These are phyloP conservation scores for Holtermanniella nyarrowii DNA, from an alignment of 768 basidiomycete genomes.

Conservation along the genomic window DNA sequence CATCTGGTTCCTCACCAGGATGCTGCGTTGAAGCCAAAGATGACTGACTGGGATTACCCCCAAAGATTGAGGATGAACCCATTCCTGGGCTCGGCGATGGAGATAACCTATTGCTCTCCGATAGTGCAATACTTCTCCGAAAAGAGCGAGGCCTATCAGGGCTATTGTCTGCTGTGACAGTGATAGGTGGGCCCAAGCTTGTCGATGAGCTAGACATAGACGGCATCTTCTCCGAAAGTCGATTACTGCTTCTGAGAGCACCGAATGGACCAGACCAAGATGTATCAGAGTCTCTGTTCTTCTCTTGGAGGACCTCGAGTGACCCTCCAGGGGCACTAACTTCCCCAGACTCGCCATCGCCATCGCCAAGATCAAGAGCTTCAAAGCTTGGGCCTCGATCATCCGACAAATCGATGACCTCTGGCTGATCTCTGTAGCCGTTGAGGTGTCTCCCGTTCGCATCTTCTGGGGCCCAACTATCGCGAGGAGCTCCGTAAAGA, in stretches of 20 bases:
- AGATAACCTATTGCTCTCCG: background rate
- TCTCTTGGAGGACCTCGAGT: too few relatives aligned
- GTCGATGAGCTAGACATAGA: background rate
- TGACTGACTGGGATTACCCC: slow-evolving; percentile 12
- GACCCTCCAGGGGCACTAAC: too few relatives aligned
- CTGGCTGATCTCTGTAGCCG: slow-evolving; percentile 1
- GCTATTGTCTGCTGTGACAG: slow-evolving; percentile 8
- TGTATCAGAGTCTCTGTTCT: too few relatives aligned
- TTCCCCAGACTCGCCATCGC: too few relatives aligned
- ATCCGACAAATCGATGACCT: background rate
- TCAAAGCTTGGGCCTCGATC: too few relatives aligned
- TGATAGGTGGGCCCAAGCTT: slow-evolving; percentile 6
- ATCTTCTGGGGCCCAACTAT: slow-evolving; percentile 1
- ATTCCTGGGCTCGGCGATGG: background rate
- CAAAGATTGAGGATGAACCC: background rate
- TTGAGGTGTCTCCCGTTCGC: background rate
- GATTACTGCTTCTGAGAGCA: background rate
- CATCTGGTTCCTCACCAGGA: slow-evolving; percentile 40
- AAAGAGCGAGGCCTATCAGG: background rate
- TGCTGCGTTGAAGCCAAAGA: slow-evolving; percentile 25
- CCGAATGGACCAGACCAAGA: background rate
- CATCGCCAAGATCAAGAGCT: too few relatives aligned
- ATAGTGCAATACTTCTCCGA: background rate
- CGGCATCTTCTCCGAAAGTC: background rate
- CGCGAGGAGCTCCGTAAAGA: slow-evolving; percentile 13